A percentile compares a stretch with the other conserved stretches of the same genome.
Evolutionary conservation across 208 protist species (phyloP).

Genomic region (Trypanosoma brucei): DNA sequence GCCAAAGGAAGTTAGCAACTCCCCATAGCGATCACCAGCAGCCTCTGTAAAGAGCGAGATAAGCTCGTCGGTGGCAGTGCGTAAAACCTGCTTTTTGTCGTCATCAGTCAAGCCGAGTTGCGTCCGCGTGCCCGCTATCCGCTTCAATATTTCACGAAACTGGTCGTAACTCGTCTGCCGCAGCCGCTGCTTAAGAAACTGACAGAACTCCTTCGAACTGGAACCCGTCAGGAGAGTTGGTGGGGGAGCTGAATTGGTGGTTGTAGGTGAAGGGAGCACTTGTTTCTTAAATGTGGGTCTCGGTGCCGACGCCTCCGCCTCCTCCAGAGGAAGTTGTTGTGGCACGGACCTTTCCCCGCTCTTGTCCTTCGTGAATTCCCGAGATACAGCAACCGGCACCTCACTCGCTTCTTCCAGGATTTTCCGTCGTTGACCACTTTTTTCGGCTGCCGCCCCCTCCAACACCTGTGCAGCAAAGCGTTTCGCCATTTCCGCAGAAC

Average conservation of each 20-base stretch:
- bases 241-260: background rate
- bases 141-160: conserved; percentile 50
- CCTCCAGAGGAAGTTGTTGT: background rate
- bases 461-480: conserved; percentile 28
- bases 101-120: conserved; percentile 4
- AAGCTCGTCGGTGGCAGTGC: conserved; percentile 22
- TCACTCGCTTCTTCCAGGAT: conserved; percentile 11
- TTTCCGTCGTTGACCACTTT: conserved; percentile 8
- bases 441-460: conserved; percentile 2
- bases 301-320: background rate
- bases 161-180: conserved; percentile 38
- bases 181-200: conserved; percentile 65
- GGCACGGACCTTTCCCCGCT: no score
- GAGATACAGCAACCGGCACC: background rate
- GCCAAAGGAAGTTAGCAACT: conserved; percentile 50
- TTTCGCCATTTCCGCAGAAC: conserved; percentile 22
- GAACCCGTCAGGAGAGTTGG: conserved; percentile 23
- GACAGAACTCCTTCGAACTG: conserved; percentile 79
- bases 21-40: conserved; percentile 19
- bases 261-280: conserved; percentile 1
- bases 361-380: no score
- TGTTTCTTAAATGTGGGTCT: conserved; percentile 19
- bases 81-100: conserved; percentile 19
- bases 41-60: conserved; percentile 41
- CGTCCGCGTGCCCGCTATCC: conserved; percentile 39